These are phyloP conservation scores for Xeromyces bisporus DNA, from an alignment of 495 filamentous ascomycete genomes.

Conservation along the genomic window DNA sequence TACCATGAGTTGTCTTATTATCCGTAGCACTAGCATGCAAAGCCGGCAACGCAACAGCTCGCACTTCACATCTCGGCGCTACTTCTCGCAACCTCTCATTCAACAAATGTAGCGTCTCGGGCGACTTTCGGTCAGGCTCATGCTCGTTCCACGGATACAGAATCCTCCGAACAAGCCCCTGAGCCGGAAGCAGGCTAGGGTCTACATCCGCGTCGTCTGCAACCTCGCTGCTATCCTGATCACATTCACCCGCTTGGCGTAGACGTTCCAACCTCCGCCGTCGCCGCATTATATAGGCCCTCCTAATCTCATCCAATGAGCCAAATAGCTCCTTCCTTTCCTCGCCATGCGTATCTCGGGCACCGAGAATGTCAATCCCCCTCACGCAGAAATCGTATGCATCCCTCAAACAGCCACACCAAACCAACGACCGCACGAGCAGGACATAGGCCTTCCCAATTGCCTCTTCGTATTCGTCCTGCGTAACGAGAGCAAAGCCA, in stretches of 20 bases:
- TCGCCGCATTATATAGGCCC: constrained; percentile 10
- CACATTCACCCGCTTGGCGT: not conserved
- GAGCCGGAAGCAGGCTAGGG: constrained; percentile 42
- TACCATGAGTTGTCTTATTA: constrained; percentile 11
- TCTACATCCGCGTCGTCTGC: constrained; percentile 20
- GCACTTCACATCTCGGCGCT: constrained; percentile 54
- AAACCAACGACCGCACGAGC: constrained; percentile 39
- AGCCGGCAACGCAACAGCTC: constrained; percentile 52
- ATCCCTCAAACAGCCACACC: constrained; percentile 54
- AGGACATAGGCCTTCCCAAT: constrained; percentile 25
- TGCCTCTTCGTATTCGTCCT: constrained; percentile 23
- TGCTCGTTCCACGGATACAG: constrained; percentile 87
- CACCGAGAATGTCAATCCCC: constrained; percentile 11
- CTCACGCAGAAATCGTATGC: constrained; percentile 47
- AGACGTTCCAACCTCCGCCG: constrained; percentile 20
- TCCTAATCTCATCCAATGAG: constrained; percentile 16
- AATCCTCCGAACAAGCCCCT: constrained; percentile 64
- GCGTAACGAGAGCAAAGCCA: constrained; percentile 19
- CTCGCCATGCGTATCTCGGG: constrained; percentile 12
- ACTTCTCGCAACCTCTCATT: constrained; percentile 46
- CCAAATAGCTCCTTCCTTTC: constrained; percentile 7
- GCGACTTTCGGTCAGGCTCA: constrained; percentile 69
- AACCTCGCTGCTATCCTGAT: not conserved
- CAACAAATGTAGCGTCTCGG: constrained; percentile 46
- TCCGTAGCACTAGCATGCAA: constrained; percentile 32